phyloP scores from a whole-genome alignment of 768 basidiomycete genomes.

The Leccinum uliginosum region DNA sequence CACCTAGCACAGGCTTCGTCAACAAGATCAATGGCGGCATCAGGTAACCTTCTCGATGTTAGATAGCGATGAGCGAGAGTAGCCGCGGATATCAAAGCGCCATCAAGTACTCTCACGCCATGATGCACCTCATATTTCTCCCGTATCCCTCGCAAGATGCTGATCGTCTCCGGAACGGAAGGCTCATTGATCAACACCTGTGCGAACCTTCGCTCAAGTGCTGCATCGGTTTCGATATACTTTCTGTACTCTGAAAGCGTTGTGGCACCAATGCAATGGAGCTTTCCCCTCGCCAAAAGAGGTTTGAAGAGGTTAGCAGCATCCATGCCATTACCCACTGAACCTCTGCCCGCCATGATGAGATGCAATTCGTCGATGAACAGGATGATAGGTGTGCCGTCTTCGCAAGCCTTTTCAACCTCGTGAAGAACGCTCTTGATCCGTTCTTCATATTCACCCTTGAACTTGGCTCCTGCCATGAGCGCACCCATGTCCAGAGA shows the following conservation, averaged over 20 bases:
- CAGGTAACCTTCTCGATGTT: constrained; percentile 73
- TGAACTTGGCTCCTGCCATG: constrained; percentile 90
- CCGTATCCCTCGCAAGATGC: constrained; percentile 88
- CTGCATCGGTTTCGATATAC: constrained; percentile 90
- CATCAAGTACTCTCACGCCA: constrained; percentile 85
- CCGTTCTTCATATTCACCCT: constrained; percentile 95
- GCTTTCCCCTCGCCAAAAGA: constrained; percentile 79
- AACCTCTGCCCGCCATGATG: constrained; percentile 85
- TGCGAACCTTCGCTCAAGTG: constrained; percentile 87
- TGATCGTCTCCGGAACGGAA: constrained; percentile 82
- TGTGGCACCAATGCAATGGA: constrained; percentile 81
- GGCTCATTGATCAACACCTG: constrained; percentile 95
- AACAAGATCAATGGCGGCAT: constrained; percentile 86
- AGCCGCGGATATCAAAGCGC: constrained; percentile 84
- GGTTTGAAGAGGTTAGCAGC: constrained; percentile 93
- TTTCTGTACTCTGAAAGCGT: constrained; percentile 90
- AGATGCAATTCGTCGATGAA: constrained; percentile 96
- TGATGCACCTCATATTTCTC: constrained; percentile 94
- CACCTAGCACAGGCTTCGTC: constrained; percentile 90
- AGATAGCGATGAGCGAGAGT: constrained; percentile 92
- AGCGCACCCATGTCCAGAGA: constrained; percentile 94
- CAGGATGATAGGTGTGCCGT: constrained; percentile 78
- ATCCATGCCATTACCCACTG: constrained; percentile 88
- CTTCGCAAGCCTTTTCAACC: constrained; percentile 81
- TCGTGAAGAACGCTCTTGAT: constrained; percentile 90